phyloP scores from a whole-genome alignment of 2,329 filamentous ascomycete species.

The Uncinocarpus reesii region DNA sequence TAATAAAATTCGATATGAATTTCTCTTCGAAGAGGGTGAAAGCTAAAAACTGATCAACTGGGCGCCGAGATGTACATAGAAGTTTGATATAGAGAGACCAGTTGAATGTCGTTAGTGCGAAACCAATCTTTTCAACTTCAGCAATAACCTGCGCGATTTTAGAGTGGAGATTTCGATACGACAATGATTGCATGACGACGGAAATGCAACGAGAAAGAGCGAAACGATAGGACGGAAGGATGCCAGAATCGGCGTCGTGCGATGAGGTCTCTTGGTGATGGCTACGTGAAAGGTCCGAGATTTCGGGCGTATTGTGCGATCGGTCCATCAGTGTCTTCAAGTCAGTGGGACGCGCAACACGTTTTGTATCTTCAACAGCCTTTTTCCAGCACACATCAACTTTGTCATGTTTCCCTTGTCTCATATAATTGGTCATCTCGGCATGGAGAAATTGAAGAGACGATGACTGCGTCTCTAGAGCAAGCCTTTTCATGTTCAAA shows the following conservation, averaged over 20 bases:
- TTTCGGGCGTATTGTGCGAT: not conserved
- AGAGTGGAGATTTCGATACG: slow-evolving; percentile 43
- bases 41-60: slow-evolving; percentile 47
- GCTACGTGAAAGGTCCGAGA: not conserved
- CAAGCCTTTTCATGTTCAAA: slow-evolving; percentile 13
- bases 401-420: slow-evolving; percentile 45
- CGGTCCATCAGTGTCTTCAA: not conserved
- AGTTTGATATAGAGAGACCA: slow-evolving; percentile 70
- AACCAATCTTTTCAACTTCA: slow-evolving; percentile 55
- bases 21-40: slow-evolving; percentile 64
- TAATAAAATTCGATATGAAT: slow-evolving; percentile 69
- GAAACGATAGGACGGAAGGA: slow-evolving; percentile 38
- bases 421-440: slow-evolving; percentile 57
- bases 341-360: slow-evolving; percentile 28
- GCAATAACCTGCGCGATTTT: slow-evolving; percentile 45
- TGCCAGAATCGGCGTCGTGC: slow-evolving; percentile 9
- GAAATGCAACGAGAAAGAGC: slow-evolving; percentile 42
- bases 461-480: slow-evolving; percentile 17
- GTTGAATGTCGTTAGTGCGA: slow-evolving; percentile 61
- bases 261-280: not conserved
- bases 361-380: slow-evolving; percentile 45
- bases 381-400: slow-evolving; percentile 59
- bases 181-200: slow-evolving; percentile 45
- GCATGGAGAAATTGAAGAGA: slow-evolving; percentile 50
- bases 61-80: slow-evolving; percentile 51